Evolutionary conservation across 2,329 filamentous ascomycete genomes (phyloP), one percentile per base, ranked within the genome.

Genomic region (Macrophomina phaseolina): DNA sequence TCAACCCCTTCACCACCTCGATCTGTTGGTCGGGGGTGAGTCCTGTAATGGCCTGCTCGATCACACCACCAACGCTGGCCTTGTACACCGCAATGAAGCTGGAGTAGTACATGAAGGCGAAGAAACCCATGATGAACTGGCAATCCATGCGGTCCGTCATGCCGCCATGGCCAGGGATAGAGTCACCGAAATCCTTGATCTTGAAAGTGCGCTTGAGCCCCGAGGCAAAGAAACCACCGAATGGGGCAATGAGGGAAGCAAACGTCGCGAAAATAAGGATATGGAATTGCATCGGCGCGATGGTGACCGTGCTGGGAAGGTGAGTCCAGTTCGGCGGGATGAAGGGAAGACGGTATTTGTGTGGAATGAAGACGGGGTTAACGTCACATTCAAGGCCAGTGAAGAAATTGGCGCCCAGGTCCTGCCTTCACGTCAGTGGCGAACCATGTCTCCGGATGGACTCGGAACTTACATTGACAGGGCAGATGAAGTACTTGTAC

Each of bases 101-200:
- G 79, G 97, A 94, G 81, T 96, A 99, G 82, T 99, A 99, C 87
- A 99, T 94, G 83, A 93, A 98, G 16, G 94, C 89, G 75, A 99
- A 98, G 81, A 97, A 95, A 8, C 95, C 95, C 95, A 99, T 99
- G 83, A 98, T 98, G 82, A 99, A 99, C 77, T 99, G 95, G 79
- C 95, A 99, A 77, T 99, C 95, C 94, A 99, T 98, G 69, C 95
- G 91, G 78, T 99, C 95, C 16, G 95, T 99, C 82, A 99, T 98
- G 72, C 95, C 95, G 68, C 95, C 95, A 75, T 99, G 95, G 28
- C 95, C 95, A 1, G 95, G 95, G 72, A 99, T 99, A 1, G 93
- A 97, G 80, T 99, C 92, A 72, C 95, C 95, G 81, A 99, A 99
- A 82, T 99, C 95, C 85, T 99, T 99, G 85, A 99, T 96, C 83